Evolutionary conservation across 1,139 yeast species (phyloP).

Genomic region (Scheffersomyces lignicola): DNA sequence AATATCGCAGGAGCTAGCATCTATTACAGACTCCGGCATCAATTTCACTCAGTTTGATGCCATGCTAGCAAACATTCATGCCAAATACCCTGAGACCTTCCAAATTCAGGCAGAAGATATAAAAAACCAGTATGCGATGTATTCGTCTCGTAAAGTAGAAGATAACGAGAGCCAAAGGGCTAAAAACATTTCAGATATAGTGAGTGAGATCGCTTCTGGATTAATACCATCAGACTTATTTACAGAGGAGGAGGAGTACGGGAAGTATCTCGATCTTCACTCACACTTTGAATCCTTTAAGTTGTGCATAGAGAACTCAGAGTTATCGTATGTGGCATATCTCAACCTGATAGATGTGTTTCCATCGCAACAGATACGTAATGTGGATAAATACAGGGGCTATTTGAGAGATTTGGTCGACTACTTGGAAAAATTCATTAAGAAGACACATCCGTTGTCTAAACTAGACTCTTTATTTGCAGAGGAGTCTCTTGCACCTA

Average conservation of each 20-base stretch:
- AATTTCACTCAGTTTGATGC: conserved; percentile 46
- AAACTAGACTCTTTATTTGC: conserved; percentile 37
- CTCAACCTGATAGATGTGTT: conserved; percentile 26
- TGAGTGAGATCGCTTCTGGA: conserved; percentile 52
- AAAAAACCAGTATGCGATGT: conserved; percentile 34
- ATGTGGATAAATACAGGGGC: conserved; percentile 27
- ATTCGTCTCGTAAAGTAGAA: conserved; percentile 30
- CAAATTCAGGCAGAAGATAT: conserved; percentile 29
- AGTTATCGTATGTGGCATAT: conserved; percentile 51
- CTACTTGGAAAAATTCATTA: conserved; percentile 49
- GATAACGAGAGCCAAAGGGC: conserved; percentile 30
- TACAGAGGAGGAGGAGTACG: conserved; percentile 61
- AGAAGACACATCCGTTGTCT: conserved; percentile 52
- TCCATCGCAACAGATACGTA: conserved; percentile 1
- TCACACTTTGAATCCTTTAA: conserved; percentile 52
- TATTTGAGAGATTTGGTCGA: conserved; percentile 44
- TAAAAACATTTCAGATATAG: conserved; percentile 33
- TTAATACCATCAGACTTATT: conserved; percentile 52
- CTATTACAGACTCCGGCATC: conserved; percentile 25
- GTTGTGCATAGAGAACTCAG: conserved; percentile 29
- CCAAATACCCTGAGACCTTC: conserved; percentile 16
- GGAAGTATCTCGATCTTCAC: conserved; percentile 62
- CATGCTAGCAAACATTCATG: conserved; percentile 32
- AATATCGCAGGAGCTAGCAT: conserved; percentile 19
- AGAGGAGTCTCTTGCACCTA: conserved; percentile 14